Base-by-base conservation (phyloP, 1,284 basidiomycete species). In the Coriolopsis trogii region DNA sequence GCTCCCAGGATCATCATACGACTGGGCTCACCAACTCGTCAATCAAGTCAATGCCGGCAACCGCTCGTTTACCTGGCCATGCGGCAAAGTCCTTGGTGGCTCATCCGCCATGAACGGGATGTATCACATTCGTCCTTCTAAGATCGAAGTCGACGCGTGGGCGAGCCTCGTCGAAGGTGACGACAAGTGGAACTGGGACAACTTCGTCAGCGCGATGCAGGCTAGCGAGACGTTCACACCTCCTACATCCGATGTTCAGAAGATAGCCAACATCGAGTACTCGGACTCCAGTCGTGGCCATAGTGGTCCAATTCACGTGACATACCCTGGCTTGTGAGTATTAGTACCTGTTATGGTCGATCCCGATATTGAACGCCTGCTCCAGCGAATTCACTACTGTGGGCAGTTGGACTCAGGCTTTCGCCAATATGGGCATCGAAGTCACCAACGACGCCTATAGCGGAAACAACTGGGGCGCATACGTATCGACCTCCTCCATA, bases 31-130 rank as follows among this genome's bases (percentile, higher is more conserved):
- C 68, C 67, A 64, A n/a, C 87, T 85, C 3, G 71, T 73, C 0
- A 58, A 73, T 0, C 86, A 89, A 67, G 33, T 72, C 0, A 66
- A 72, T 37, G 70, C 75, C 1, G 65, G 61, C 29, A 70, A 73
- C 56, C 69, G 73, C 30, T 49, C 49, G 1, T 53, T 79, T 12
- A 49, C 67, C 4, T 88, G 84, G 84, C 80, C 85, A 0, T 73
- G 85, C 53, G 82, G 82, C 18, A 81, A 89, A 73, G 74, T 86
- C 24, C 77, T 91, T 18, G 89, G 89, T 46, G 88, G 89, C 15
- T 87, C 79, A 3, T 76, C 80, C 30, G 84, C 87, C 4, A 76
- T 87, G 50, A 91, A 91, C 70, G 88, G 85, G 48, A 75, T 89
- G 70, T 91, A 88, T 70, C 74, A 81, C 42, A 74, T 83, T 42